Base-by-base conservation (phyloP, 768 basidiomycete species). In the Calvatia gigantea region DNA sequence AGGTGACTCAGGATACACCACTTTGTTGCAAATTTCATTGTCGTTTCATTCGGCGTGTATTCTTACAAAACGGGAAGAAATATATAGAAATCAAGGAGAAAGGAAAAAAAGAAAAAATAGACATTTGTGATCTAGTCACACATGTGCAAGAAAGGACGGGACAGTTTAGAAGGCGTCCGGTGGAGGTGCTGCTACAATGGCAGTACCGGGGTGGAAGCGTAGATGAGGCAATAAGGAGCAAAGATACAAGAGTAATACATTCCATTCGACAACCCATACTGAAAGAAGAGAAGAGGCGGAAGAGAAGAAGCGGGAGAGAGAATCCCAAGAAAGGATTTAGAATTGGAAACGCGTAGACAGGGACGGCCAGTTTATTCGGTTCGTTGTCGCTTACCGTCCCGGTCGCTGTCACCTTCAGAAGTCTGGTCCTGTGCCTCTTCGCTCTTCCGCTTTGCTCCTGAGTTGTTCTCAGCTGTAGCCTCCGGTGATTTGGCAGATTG, bases 371-470 rank as follows among this genome's bases (percentile, higher is more conserved):
- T 14, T 55, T 46, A 80, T 45, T 79, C 78, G 11, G 73, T 73
- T 62, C 75, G 69, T 59, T 70, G 71, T 51, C 75, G 70, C 65
- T 78, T 75, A 21, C 69, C 70, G 45, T 75, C 73, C 41, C 72
- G 63, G 29, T 61, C 68, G 25, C 62, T 67, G 27, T 67, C 67
- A 21, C 58, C 63, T 39, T 59, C 62, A 23, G 45, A 29, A 73
- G 63, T 54, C 69, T 66, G 57, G 67, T 69, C 44, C 71, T 67
- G 62, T 71, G 73, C 58, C 54, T 71, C 72, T 69, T 76, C 51
- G 65, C 74, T 63, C 73, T 73, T 69, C 70, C 70, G 63, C 63
- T 73, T 75, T 44, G 64, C 62, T 12, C 65, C 66, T 9, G 58
- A 56, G 2, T 39, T 57, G 25, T 54, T 17, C 19, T 46, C 39